Evolutionary conservation across 495 filamentous ascomycete genomes (phyloP).

Genomic region (Neurospora sublineolata): DNA sequence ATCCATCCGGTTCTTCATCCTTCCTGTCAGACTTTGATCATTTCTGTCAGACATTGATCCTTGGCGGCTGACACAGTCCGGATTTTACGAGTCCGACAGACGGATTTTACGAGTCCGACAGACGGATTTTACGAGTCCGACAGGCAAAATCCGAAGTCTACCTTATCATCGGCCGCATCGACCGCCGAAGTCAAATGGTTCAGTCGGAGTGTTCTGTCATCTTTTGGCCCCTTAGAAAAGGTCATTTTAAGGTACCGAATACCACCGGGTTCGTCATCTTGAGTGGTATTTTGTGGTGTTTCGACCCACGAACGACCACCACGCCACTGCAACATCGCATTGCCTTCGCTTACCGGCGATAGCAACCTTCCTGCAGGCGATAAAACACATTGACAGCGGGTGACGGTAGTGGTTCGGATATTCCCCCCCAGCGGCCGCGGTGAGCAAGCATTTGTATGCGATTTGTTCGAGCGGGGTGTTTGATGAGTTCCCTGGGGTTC

Average conservation of each 20-base stretch:
- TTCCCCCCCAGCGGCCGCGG: too few relatives aligned
- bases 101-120: background rate
- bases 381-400: too few relatives aligned
- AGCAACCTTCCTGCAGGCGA: too few relatives aligned
- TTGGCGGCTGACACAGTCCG: background rate
- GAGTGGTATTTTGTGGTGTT: background rate
- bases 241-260: background rate
- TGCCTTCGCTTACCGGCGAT: too few relatives aligned
- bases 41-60: background rate
- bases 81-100: too few relatives aligned
- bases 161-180: background rate
- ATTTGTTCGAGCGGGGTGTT: constrained; percentile 32
- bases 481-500: constrained; percentile 42
- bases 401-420: too few relatives aligned
- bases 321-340: too few relatives aligned
- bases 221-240: background rate
- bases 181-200: background rate
- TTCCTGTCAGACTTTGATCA: background rate
- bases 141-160: background rate
- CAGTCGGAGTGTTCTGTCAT: background rate
- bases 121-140: background rate
- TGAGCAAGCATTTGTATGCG: constrained; percentile 27
- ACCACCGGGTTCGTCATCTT: background rate
- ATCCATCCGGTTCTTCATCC: background rate
- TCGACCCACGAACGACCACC: background rate